Evolutionary conservation across 306 rosid genomes (phyloP).

Genomic region (Lagenaria siceraria): DNA sequence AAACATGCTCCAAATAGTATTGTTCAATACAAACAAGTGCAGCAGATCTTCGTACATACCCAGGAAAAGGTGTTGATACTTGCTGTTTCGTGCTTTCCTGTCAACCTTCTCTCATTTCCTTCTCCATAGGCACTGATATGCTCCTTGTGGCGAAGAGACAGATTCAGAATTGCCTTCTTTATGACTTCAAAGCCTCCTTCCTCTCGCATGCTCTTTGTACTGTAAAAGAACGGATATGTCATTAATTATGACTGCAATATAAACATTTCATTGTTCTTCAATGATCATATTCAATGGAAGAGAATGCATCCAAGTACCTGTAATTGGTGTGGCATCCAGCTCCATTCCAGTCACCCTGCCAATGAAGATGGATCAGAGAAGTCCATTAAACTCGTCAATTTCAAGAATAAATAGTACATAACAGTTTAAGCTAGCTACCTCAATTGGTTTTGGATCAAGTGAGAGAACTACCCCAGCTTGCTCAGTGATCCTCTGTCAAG

Average conservation of each 20-base stretch:
- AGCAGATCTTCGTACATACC: conserved; percentile 36
- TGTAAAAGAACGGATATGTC: conserved; percentile 19
- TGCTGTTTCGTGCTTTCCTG: conserved; percentile 99
- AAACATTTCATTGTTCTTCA: conserved; percentile 1
- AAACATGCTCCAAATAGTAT: conserved; percentile 4
- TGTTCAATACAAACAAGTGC: conserved; percentile 5
- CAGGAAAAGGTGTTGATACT: conserved; percentile 76
- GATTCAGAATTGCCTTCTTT: conserved; percentile 91
- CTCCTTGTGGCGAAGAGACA: conserved; percentile 77
- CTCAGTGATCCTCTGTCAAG: conserved; percentile 88
- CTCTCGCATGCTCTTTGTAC: conserved; percentile 98
- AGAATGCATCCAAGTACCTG: conserved; percentile 39
- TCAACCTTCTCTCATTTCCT: conserved; percentile 96
- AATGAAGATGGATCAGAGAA: conserved; percentile 10
- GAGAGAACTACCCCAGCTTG: conserved; percentile 94
- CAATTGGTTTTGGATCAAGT: conserved; percentile 96
- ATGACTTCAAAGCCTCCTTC: conserved; percentile 85
- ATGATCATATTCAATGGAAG: not conserved
- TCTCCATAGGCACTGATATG: conserved; percentile 96
- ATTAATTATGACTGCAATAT: not conserved
- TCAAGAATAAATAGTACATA: not conserved
- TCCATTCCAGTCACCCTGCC: conserved; percentile 98
- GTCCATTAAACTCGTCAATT: conserved; percentile 1
- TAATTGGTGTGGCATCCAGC: conserved; percentile 98
- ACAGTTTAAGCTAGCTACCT: conserved; percentile 40